Conservation (phyloP, 805 yeast species). For the Wickerhamomyces mucosus region DNA sequence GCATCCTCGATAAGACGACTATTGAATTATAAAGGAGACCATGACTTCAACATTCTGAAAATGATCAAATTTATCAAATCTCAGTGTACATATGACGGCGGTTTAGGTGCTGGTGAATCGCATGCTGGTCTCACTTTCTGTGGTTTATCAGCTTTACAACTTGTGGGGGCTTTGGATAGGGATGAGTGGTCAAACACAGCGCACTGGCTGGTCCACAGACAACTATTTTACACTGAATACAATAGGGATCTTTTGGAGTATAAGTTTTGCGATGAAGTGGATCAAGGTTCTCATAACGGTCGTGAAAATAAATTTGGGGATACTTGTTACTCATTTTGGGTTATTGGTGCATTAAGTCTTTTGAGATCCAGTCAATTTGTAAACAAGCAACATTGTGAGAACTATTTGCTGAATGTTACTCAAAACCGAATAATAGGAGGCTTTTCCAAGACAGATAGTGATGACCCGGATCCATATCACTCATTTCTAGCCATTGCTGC, state of each 20-base stretch:
- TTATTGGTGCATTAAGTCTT: constrained; percentile 45
- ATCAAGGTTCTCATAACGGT: constrained; percentile 79
- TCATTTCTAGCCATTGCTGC: constrained; percentile 53
- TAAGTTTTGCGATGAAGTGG: constrained; percentile 33
- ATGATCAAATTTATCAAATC: constrained; percentile 30
- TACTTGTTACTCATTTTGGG: constrained; percentile 88
- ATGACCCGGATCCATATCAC: constrained; percentile 66
- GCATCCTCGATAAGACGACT: constrained; percentile 57
- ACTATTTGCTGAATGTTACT: constrained; percentile 42
- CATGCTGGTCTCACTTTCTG: constrained; percentile 88
- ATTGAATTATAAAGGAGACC: constrained; percentile 21
- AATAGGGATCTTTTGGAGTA: constrained; percentile 19
- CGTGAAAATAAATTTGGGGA: constrained; percentile 78
- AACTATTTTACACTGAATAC: constrained; percentile 31
- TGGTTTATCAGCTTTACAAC: constrained; percentile 52
- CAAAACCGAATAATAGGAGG: constrained; percentile 69
- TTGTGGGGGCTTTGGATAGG: constrained; percentile 25
- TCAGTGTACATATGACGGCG: constrained; percentile 50
- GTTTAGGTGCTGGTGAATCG: constrained; percentile 61
- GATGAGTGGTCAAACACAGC: constrained; percentile 31
- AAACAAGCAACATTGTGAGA: constrained; percentile 25
- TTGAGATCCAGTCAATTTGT: constrained; percentile 27
- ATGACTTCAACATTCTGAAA: constrained; percentile 28
- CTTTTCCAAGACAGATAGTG: constrained; percentile 55
- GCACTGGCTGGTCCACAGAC: constrained; percentile 59